phyloP scores from a whole-genome alignment of 2,329 filamentous ascomycete genomes.

The Xylariales sp. region DNA sequence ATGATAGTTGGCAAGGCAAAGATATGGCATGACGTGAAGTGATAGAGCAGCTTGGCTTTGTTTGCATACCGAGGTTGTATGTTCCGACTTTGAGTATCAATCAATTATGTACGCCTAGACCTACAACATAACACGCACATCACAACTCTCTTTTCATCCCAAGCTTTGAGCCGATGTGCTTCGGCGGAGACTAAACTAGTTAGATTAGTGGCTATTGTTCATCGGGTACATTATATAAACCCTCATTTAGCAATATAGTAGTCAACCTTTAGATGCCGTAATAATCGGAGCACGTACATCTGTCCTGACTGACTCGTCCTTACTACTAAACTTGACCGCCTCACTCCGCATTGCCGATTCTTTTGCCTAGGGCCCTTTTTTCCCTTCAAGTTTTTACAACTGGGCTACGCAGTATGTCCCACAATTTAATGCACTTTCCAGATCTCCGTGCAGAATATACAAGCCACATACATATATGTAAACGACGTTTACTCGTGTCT shows the following conservation, averaged over 20 bases:
- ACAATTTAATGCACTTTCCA: neutral
- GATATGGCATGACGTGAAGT: neutral
- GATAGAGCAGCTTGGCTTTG: neutral
- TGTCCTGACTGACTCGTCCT: conserved; percentile 15
- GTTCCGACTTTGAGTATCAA: conserved; percentile 1
- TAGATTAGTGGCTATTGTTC: conserved; percentile 8
- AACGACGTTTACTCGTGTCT: conserved; percentile 12
- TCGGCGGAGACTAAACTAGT: conserved; percentile 3
- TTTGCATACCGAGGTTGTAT: conserved; percentile 5
- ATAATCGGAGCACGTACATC: conserved; percentile 5
- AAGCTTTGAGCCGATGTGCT: neutral
- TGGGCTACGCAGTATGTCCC: conserved; percentile 2
- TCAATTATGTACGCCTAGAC: conserved; percentile 4
- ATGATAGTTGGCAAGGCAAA: neutral
- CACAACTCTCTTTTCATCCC: conserved; percentile 7
- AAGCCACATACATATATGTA: conserved; percentile 11
- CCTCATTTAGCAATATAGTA: neutral
- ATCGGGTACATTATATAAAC: neutral
- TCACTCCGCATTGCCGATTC: conserved; percentile 22
- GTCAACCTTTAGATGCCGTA: conserved; percentile 1
- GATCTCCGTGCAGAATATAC: neutral
- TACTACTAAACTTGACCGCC: conserved; percentile 20
- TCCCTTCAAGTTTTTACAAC: neutral
- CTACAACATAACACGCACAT: too few relatives aligned
- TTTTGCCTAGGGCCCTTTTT: neutral